These are phyloP conservation scores for Phanerochaete carnosa DNA, from an alignment of 768 basidiomycete species.

Conservation along the genomic window DNA sequence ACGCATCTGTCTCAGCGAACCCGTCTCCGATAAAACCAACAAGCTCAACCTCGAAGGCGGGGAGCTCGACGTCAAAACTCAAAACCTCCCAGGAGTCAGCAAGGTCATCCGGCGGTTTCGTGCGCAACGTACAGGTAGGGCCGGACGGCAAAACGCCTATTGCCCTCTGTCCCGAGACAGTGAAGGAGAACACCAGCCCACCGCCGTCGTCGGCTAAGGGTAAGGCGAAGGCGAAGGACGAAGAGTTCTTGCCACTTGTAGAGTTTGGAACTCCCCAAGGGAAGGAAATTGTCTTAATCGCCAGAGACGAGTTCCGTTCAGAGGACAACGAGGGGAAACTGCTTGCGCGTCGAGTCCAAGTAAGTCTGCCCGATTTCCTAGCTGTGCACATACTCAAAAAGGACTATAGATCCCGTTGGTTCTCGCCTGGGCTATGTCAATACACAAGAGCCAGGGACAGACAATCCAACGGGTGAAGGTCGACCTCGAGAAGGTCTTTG, in stretches of 20 bases:
- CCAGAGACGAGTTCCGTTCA: slow-evolving; percentile 50
- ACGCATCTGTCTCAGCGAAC: not conserved
- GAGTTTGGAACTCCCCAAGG: slow-evolving; percentile 41
- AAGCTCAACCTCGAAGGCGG: slow-evolving; percentile 9
- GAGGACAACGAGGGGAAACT: slow-evolving; percentile 50
- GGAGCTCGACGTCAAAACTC: slow-evolving; percentile 14
- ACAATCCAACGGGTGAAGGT: slow-evolving; percentile 65
- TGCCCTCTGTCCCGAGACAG: slow-evolving; percentile 12
- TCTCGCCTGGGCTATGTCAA: slow-evolving; percentile 74
- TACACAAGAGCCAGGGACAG: slow-evolving; percentile 78
- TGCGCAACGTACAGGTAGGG: slow-evolving; percentile 32
- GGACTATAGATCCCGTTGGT: slow-evolving; percentile 63
- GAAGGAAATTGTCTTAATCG: slow-evolving; percentile 45
- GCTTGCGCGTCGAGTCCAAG: slow-evolving; percentile 46
- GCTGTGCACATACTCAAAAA: not conserved
- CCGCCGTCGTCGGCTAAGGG: slow-evolving; percentile 12
- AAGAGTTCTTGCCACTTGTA: slow-evolving; percentile 43
- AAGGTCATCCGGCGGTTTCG: slow-evolving; percentile 28
- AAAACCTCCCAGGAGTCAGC: slow-evolving; percentile 20
- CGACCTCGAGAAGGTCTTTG: slow-evolving; percentile 65
- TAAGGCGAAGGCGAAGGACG: slow-evolving; percentile 33
- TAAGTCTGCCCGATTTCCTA: not conserved
- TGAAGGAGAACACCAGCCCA: slow-evolving; percentile 33
- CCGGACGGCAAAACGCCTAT: slow-evolving; percentile 28
- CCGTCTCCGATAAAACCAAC: slow-evolving; percentile 5